Base-by-base conservation (phyloP, 768 basidiomycete species). In the Phaeotremella skinneri region DNA sequence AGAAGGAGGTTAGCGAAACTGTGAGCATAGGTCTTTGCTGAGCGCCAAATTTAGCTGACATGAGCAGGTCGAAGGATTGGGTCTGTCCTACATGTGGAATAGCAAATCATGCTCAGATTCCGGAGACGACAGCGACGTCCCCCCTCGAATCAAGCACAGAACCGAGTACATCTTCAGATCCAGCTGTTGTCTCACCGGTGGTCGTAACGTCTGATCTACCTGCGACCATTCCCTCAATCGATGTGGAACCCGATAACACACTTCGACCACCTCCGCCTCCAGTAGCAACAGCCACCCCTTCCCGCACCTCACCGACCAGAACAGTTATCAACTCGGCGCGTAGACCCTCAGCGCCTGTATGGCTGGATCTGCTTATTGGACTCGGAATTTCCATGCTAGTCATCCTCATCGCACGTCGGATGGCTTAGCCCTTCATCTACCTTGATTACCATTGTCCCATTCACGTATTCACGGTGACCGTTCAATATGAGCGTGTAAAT, bases 1-100 rank as follows among this genome's bases (percentile, higher is more conserved):
- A 59, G 73, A 48, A 66, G 56, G 50, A 62, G 76, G 26, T 56
- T 78, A 29, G 77, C 77, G 2, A 67, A 63, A 48, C 49, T 72
- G 67, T 74, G 49, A 61, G 70, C 58, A 4, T 13, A 20, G 32
- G 23, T 21, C 23, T n/a, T 29, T 48, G 13, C 13, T 23, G 20
- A 27, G 29, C 55, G 39, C 11, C 29, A 20, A 48, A 49, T 43
- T 17, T 29, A 0, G 25, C 57, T 62, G 37, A 62, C 32, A 16
- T n/a, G 4, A 4, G 13, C 51, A 73, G 71, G n/a, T 69, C 70
- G 13, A 61, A 37, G 45, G 62, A 65, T n/a, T 76, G 73, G 73
- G 52, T 52, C 29, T 76, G 75, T 50, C 64, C 66, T 0, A 61
- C 64, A 26, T 76, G 75, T 53, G 55, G 52, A 16, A 41, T 58